Base-by-base conservation (phyloP, 805 yeast genomes). In the Priceomyces carsonii region DNA sequence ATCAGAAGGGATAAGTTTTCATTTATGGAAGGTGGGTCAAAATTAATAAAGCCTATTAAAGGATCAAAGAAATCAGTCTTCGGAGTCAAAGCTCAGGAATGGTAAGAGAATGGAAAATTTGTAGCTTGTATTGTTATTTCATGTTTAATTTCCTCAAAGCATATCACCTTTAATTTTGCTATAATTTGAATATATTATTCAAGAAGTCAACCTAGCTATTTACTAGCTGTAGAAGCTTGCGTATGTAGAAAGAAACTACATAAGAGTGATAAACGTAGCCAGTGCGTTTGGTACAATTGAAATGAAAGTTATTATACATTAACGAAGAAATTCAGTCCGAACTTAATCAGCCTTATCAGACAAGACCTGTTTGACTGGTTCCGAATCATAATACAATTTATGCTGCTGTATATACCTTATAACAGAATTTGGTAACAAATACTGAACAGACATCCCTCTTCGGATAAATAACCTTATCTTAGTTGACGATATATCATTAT, bases 381-480 rank as follows among this genome's bases (percentile, higher is more conserved):
- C 98, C 8, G 86, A 79, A 50, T 87, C 95, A 51, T 84, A 77
- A 57, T 93, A 93, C 29, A 93, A 71, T 13, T 83, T 81, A 57
- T 93, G 91, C 54, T 93, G 96, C 57, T 89, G 95, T 43, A 93
- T 89, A 57, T 93, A 93, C 45, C 98, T 75, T 35, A 93, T 93
- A 31, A 93, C 99, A 26, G 90, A 79, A 59, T 91, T 93, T 3
- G 99, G 99, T 44, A 91, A 69, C 42, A 93, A 68, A 57, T 93
- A 93, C 56, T 91, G 98, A 13, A 93, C 97, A 40, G 95, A 82
- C 99, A 93, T 93, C 15, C 95, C 95, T 44, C 99, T 77, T 55
- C 99, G 76, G 23, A 93, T 78, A 51, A 93, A 93, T 42, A 93
- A 71, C 35, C 99, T 73, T 29, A 93, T 96, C 60, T 93, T 93